Conservation (phyloP, 768 basidiomycete genomes). For the Dentipellis fragilis region DNA sequence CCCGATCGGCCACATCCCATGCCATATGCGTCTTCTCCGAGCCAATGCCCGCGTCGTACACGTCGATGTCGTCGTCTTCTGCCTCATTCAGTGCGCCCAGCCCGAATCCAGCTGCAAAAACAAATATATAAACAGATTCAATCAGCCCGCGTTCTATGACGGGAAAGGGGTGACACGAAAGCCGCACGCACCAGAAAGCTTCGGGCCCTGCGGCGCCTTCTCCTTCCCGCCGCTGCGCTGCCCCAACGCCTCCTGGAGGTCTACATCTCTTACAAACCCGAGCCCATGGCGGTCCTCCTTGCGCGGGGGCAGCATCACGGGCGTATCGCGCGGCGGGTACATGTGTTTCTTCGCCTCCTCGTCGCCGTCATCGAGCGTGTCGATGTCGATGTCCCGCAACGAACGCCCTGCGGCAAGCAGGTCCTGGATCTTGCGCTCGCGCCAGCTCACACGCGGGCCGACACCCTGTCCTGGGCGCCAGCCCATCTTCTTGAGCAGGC, state of each 20-base stretch:
- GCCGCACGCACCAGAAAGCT: slow-evolving; percentile 40
- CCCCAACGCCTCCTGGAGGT: slow-evolving; percentile 52
- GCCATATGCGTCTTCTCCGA: slow-evolving; percentile 41
- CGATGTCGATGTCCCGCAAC: slow-evolving; percentile 23
- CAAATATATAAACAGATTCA: too few species aligned
- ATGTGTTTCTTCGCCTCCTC: slow-evolving; percentile 82
- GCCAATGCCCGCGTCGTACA: slow-evolving; percentile 47
- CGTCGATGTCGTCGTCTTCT: slow-evolving; percentile 84
- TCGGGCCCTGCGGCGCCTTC: slow-evolving; percentile 32
- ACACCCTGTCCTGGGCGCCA: slow-evolving; percentile 92
- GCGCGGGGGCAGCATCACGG: slow-evolving; percentile 45
- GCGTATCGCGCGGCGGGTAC: slow-evolving; percentile 77
- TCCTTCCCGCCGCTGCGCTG: slow-evolving; percentile 8
- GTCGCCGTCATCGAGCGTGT: slow-evolving; percentile 34
- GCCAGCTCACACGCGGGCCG: slow-evolving; percentile 77
- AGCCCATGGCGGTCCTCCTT: slow-evolving; percentile 79
- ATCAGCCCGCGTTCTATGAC: not conserved
- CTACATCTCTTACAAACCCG: slow-evolving; percentile 62
- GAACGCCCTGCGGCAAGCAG: slow-evolving; percentile 29
- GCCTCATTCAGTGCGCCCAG: slow-evolving; percentile 87
- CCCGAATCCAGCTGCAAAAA: slow-evolving; percentile 65
- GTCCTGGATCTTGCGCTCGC: slow-evolving; percentile 67
- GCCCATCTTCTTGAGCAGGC: slow-evolving; percentile 89
- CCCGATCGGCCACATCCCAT: slow-evolving; percentile 54
- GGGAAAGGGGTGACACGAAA: not conserved